Evolutionary conservation across 75 land plant genomes (phyloP).

Genomic region (Selaginella moellendorffii): DNA sequence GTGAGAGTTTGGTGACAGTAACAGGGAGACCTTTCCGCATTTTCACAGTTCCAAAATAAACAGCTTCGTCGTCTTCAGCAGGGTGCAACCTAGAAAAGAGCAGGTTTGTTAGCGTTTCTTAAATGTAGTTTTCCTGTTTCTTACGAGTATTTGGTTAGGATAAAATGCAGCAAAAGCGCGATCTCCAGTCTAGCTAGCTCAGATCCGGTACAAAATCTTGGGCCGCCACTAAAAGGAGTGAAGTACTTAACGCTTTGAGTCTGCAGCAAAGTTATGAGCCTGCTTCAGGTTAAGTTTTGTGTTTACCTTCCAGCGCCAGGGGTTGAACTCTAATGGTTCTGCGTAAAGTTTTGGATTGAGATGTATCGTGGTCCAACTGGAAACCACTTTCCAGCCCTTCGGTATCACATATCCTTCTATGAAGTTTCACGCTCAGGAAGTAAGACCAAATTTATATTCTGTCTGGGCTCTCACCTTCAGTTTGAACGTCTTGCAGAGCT

Average conservation of each 20-base stretch:
- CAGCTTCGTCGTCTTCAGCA: too few species aligned
- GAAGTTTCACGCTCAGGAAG: not conserved
- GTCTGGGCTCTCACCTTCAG: not conserved
- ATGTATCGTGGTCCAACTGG: not conserved
- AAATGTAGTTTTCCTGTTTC: conserved; percentile 10
- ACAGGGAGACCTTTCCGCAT: too few species aligned
- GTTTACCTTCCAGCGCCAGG: not conserved
- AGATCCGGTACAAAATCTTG: not conserved
- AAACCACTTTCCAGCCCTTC: not conserved
- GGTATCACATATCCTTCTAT: too few species aligned
- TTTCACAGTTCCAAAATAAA: too few species aligned
- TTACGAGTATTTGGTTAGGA: not conserved
- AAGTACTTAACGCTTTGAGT: too few species aligned
- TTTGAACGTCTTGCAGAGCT: not conserved
- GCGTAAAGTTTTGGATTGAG: not conserved
- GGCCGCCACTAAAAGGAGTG: not conserved
- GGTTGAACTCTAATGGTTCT: not conserved
- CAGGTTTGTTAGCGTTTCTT: too few species aligned
- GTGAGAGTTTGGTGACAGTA: too few species aligned
- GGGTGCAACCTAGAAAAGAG: too few species aligned
- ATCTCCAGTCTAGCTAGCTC: conserved; percentile 2
- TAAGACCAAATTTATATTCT: not conserved
- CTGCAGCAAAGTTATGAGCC: too few species aligned
- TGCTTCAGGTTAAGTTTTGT: too few species aligned
- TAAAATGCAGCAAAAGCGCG: not conserved